A percentile compares a stretch with the other conserved stretches of the same genome.
These are phyloP conservation scores for Teratosphaeria nubilosa DNA, from an alignment of 2,329 filamentous ascomycete genomes.

Conservation along the genomic window DNA sequence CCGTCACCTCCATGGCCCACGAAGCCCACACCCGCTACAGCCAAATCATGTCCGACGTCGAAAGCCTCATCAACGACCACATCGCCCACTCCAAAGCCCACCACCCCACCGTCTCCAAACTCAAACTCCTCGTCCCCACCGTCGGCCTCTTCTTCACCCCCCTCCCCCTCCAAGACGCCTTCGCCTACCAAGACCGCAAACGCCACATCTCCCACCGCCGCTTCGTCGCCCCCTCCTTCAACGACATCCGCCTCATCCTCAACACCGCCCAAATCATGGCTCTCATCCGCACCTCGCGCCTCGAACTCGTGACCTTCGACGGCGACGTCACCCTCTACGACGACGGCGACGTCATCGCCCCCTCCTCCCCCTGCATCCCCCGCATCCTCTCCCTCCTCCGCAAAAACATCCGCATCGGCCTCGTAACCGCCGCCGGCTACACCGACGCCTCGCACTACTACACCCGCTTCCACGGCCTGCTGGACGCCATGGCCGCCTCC, in stretches of 20 bases:
- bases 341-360: constrained; percentile 67
- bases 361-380: constrained; percentile 65
- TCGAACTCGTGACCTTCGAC: constrained; percentile 89
- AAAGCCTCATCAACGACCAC: constrained; percentile 83
- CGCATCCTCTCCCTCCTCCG: constrained; percentile 60
- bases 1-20: constrained; percentile 55
- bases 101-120: constrained; percentile 54
- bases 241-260: constrained; percentile 83
- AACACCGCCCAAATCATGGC: constrained; percentile 94
- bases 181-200: constrained; percentile 77
- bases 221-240: constrained; percentile 94
- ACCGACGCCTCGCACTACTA: constrained; percentile 81
- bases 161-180: constrained; percentile 77
- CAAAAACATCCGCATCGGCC: constrained; percentile 75
- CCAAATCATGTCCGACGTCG: constrained; percentile 91
- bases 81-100: constrained; percentile 61
- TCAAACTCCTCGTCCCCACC: constrained; percentile 82
- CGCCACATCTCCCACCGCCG: constrained; percentile 82
- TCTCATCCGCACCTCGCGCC: constrained; percentile 60
- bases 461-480: constrained; percentile 71
- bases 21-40: constrained; percentile 81
- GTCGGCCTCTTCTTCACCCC: constrained; percentile 92
- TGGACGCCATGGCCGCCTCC: constrained; percentile 64
- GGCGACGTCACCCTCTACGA: constrained; percentile 91
- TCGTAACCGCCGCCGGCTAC: constrained; percentile 94